A percentile compares a stretch with the other conserved stretches of the same genome.
phyloP scores from a whole-genome alignment of 306 rosid genomes.

The Glycine latifolia region DNA sequence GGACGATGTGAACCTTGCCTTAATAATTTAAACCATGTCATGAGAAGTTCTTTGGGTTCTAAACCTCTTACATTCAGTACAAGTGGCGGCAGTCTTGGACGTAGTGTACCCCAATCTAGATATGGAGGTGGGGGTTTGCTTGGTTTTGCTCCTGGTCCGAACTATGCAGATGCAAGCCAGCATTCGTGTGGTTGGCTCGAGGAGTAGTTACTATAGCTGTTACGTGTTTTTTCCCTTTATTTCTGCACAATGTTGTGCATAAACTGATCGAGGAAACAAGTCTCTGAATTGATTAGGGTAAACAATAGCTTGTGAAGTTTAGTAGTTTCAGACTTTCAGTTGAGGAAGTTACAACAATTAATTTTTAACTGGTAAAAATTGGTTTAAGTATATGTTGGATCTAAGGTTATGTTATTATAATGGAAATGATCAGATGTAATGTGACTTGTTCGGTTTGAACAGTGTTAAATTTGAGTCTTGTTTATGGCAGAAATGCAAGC shows the following conservation, averaged over 20 bases:
- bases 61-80: slow-evolving; percentile 33
- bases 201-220: slow-evolving; percentile 48
- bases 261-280: too few species aligned
- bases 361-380: too few species aligned
- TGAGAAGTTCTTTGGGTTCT: slow-evolving; percentile 43
- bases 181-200: slow-evolving; percentile 78
- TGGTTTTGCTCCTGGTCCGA: slow-evolving; percentile 64
- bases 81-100: slow-evolving; percentile 24
- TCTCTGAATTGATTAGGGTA: too few species aligned
- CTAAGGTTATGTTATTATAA: too few species aligned
- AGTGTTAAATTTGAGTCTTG: too few species aligned
- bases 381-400: too few species aligned
- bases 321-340: too few species aligned
- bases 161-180: slow-evolving; percentile 40
- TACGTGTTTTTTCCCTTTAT: background rate
- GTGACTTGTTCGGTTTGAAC: too few species aligned
- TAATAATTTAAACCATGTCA: slow-evolving; percentile 55
- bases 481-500: too few species aligned
- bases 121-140: slow-evolving; percentile 21
- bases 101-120: slow-evolving; percentile 42
- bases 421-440: too few species aligned
- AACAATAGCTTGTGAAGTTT: too few species aligned
- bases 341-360: too few species aligned
- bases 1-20: slow-evolving; percentile 53
- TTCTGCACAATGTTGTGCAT: background rate